Percentiles rank a stretch among this genome's conserved stretches.
Conservation (phyloP, 768 basidiomycete genomes). For the Hemileccinum rubropunctum region DNA sequence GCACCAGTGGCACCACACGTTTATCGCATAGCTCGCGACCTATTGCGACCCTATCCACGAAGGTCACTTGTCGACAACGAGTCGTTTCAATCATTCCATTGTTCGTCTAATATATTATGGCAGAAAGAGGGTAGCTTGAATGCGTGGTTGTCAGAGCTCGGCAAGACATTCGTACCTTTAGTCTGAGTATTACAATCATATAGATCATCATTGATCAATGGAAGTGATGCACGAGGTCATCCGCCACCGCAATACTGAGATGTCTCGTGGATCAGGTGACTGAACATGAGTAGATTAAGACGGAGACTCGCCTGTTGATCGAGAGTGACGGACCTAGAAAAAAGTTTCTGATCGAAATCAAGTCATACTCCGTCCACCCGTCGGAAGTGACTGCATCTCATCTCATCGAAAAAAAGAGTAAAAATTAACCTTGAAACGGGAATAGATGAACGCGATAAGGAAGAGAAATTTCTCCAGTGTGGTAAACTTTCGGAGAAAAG, state of each 20-base stretch:
- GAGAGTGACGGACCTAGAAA: constrained; percentile 6
- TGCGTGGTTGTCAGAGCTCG: constrained; percentile 16
- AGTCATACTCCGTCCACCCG: constrained; percentile 14
- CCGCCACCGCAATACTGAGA: constrained; percentile 13
- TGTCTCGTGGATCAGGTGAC: constrained; percentile 14
- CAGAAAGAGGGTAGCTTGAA: constrained; percentile 17
- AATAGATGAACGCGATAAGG: constrained; percentile 24
- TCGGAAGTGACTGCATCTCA: constrained; percentile 13
- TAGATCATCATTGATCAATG: constrained; percentile 17
- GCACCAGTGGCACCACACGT: constrained; percentile 20
- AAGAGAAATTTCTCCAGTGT: constrained; percentile 12
- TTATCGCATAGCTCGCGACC: constrained; percentile 11
- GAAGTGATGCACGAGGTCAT: constrained; percentile 27
- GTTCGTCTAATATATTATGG: constrained; percentile 5
- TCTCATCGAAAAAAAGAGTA: constrained; percentile 12
- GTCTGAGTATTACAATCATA: constrained; percentile 11
- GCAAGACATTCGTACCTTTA: constrained; percentile 15
- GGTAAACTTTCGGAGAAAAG: constrained; percentile 25
- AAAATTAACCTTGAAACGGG: constrained; percentile 14
- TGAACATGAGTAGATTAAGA: constrained; percentile 10
- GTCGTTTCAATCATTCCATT: constrained; percentile 10
- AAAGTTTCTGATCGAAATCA: constrained; percentile 18
- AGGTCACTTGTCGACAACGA: constrained; percentile 1
- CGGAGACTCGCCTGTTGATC: constrained; percentile 18
- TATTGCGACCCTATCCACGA: constrained; percentile 5